Base-by-base conservation (phyloP, 495 filamentous ascomycete genomes). In the Penicillium steckii region DNA sequence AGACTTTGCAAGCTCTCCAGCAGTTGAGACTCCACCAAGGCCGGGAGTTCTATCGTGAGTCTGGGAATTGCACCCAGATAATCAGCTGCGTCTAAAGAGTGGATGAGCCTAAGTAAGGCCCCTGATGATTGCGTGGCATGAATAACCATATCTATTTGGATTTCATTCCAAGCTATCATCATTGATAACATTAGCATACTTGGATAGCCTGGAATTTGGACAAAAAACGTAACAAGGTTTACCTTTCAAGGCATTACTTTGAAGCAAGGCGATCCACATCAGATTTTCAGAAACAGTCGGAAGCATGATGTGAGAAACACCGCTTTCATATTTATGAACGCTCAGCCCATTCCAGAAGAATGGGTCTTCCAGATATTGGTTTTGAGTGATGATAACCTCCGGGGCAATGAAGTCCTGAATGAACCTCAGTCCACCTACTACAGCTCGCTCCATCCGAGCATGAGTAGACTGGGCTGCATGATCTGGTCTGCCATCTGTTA, bases 21-120 rank as follows among this genome's bases (percentile, higher is more conserved):
- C 18, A 85, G 83, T 5, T 80, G 76, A 30, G 64, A 56, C 50
- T 93, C 88, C 7, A 89, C 71, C 26, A 78, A 68, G 47, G 79
- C 69, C 5, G 90, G 87, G 19, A 96, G 80, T 59, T 96, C 91
- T 48, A 96, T 82, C 10, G 88, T 92, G 17, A 96, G 66, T 61
- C 84, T 80, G 1, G 91, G 90, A 6, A 74, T 61, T 9, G 80
- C 74, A 3, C 83, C 82, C 49, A 84, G 80, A 62, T 88, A 92
- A 54, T 95, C 89, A 1, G 90, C 88, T 7, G 72, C 72, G 56
- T 82, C 72, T 15, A 96, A 73, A 17, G 89, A 92, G 47, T 79
- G 79, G 1, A 96, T 73, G 18, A 95, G 74, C 42, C 88, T 78
- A 21, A 88, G 81, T 15, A 96, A 55, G 41, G 85, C 87, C 2